Conservation (phyloP, 164 flowering plant species). For the Paratinospora sagittata region DNA sequence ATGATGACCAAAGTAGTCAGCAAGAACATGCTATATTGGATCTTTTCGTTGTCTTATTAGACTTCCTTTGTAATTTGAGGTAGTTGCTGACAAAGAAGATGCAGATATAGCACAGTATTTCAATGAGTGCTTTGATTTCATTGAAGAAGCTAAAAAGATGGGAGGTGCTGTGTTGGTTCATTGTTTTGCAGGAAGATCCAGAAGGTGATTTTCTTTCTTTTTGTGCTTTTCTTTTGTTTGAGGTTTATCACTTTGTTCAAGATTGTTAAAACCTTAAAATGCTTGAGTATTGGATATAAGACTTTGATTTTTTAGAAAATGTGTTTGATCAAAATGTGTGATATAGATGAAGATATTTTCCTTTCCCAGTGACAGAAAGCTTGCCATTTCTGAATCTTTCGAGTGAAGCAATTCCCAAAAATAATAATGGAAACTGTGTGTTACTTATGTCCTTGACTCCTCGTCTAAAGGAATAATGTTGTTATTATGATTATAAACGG, state of each 20-base stretch:
- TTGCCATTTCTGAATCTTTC: background rate
- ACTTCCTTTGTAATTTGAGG: slow-evolving; percentile 19
- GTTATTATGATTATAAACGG: background rate
- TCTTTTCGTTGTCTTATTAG: background rate
- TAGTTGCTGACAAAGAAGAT: slow-evolving; percentile 55
- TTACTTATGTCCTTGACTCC: background rate
- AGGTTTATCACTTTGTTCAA: background rate
- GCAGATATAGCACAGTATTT: slow-evolving; percentile 51
- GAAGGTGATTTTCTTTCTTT: slow-evolving; percentile 53
- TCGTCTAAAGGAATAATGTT: background rate
- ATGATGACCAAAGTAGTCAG: too few species aligned
- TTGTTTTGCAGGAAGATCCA: slow-evolving; percentile 81
- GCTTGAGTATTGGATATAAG: background rate
- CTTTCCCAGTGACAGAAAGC: too few species aligned
- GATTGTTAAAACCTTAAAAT: background rate
- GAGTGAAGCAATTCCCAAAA: background rate
- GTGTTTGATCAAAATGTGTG: too few species aligned
- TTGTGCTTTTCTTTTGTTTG: background rate
- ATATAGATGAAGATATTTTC: too few species aligned
- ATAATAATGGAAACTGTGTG: background rate
- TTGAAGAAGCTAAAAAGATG: slow-evolving; percentile 67
- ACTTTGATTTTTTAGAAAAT: too few species aligned
- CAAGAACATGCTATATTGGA: background rate
- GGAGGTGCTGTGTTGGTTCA: slow-evolving; percentile 89
- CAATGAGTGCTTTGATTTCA: slow-evolving; percentile 71